Percentiles rank a stretch among this genome's conserved stretches.
These are phyloP conservation scores for Verticillium klebahnii DNA, from an alignment of 2,329 filamentous ascomycete genomes.

Conservation along the genomic window DNA sequence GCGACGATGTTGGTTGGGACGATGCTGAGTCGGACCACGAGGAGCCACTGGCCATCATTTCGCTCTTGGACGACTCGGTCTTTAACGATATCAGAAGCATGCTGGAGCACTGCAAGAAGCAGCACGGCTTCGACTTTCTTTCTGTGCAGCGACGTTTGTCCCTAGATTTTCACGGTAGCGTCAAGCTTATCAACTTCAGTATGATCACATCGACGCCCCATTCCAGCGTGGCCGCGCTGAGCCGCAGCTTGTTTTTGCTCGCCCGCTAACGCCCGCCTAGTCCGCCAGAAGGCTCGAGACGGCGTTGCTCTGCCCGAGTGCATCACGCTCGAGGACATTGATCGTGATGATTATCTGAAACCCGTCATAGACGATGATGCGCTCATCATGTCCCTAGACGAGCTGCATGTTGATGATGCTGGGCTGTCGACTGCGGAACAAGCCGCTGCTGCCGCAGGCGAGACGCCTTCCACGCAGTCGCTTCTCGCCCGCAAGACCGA, in stretches of 20 bases:
- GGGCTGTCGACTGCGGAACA: neutral
- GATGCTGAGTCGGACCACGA: slow-evolving; percentile 59
- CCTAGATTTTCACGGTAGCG: slow-evolving; percentile 68
- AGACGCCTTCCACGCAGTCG: slow-evolving; percentile 24
- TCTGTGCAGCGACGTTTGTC: slow-evolving; percentile 50
- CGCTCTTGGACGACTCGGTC: slow-evolving; percentile 61
- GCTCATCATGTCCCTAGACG: slow-evolving; percentile 81
- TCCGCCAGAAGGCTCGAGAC: slow-evolving; percentile 43
- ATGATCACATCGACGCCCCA: slow-evolving; percentile 6
- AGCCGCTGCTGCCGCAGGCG: slow-evolving; percentile 4
- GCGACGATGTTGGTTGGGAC: slow-evolving; percentile 45
- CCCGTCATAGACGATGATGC: slow-evolving; percentile 88
- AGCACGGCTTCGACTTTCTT: slow-evolving; percentile 63
- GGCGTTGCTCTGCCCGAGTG: slow-evolving; percentile 46
- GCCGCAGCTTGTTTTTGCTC: neutral
- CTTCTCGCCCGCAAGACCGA: slow-evolving; percentile 45
- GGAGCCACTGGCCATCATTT: slow-evolving; percentile 57
- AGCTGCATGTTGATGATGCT: slow-evolving; percentile 50
- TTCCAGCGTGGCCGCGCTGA: too few relatives aligned
- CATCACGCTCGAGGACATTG: slow-evolving; percentile 58
- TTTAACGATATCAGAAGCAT: slow-evolving; percentile 62
- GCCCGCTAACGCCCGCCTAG: slow-evolving; percentile 20
- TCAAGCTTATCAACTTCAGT: slow-evolving; percentile 72
- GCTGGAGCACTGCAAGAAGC: slow-evolving; percentile 64
- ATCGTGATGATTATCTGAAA: slow-evolving; percentile 76